These are phyloP conservation scores for Wolfiporia cocos DNA, from an alignment of 1,284 basidiomycete genomes.

Conservation along the genomic window DNA sequence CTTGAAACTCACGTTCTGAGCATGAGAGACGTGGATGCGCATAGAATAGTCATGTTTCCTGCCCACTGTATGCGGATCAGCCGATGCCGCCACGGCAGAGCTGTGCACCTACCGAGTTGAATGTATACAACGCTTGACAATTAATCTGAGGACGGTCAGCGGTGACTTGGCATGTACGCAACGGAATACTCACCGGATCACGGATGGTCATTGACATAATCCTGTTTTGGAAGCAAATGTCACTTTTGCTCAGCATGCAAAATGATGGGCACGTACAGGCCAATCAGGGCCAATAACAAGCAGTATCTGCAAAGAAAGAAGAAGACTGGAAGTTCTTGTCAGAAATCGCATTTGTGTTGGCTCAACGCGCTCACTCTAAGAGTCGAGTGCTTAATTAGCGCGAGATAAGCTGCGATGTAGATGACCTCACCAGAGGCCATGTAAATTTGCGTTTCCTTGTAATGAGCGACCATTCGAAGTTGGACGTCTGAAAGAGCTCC, in stretches of 20 bases:
- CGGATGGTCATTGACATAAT: constrained; percentile 50
- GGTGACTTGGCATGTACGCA: neutral
- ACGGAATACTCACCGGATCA: constrained; percentile 30
- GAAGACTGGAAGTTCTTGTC: constrained; percentile 36
- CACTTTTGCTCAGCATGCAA: neutral
- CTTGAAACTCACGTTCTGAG: constrained; percentile 48
- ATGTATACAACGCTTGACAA: constrained; percentile 60
- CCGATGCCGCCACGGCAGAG: neutral
- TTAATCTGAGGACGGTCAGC: constrained; percentile 39
- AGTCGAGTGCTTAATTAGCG: too few species aligned
- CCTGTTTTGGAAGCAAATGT: constrained; percentile 25
- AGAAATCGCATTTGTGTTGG: neutral
- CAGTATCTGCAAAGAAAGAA: constrained; percentile 69
- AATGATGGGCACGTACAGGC: constrained; percentile 37
- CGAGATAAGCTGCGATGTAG: too few species aligned
- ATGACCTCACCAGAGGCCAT: constrained; percentile 61
- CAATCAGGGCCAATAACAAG: constrained; percentile 54
- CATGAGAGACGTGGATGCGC: constrained; percentile 64
- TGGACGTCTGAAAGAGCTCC: constrained; percentile 57
- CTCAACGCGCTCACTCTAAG: neutral
- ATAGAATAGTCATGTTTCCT: constrained; percentile 59
- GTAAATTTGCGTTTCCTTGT: constrained; percentile 47
- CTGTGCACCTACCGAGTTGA: constrained; percentile 48
- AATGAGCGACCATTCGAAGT: constrained; percentile 62
- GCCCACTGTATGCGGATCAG: constrained; percentile 35